Evolutionary conservation across 768 basidiomycete genomes (phyloP).

Genomic region (Phanerodontia chrysosporium): DNA sequence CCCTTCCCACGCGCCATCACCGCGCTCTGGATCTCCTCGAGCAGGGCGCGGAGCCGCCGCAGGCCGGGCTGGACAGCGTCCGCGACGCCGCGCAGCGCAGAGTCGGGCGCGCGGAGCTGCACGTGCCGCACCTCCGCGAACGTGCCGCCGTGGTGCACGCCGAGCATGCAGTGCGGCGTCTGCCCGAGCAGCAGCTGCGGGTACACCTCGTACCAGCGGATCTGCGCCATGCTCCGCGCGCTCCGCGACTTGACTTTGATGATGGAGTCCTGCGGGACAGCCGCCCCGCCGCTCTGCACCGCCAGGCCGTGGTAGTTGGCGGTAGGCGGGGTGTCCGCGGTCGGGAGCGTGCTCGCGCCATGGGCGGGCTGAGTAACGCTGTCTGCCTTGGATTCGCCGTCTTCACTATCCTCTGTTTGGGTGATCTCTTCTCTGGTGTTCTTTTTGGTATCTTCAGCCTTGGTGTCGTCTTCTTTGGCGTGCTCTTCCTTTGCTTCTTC

Average conservation of each 20-base stretch:
- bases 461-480: no score
- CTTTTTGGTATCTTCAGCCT: no score
- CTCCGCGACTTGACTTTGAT: constrained; percentile 14
- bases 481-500: no score
- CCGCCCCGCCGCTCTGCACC: constrained; percentile 2
- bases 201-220: constrained; percentile 58
- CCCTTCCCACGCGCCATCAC: constrained; percentile 49
- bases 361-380: no score
- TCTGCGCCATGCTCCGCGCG: not conserved
- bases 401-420: no score
- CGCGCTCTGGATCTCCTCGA: constrained; percentile 39
- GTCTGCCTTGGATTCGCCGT: no score
- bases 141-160: constrained; percentile 48
- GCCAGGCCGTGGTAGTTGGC: not conserved
- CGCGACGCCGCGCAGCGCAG: constrained; percentile 19
- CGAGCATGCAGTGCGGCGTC: constrained; percentile 58
- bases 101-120: constrained; percentile 21
- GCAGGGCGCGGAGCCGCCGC: constrained; percentile 25
- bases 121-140: constrained; percentile 50
- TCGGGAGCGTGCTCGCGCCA: not conserved
- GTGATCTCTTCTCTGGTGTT: no score
- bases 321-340: not conserved
- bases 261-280: constrained; percentile 6
- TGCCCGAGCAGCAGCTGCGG: constrained; percentile 69
- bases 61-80: constrained; percentile 25